phyloP scores from a whole-genome alignment of 805 yeast species.

The Saccharomycopsis fodiens region DNA sequence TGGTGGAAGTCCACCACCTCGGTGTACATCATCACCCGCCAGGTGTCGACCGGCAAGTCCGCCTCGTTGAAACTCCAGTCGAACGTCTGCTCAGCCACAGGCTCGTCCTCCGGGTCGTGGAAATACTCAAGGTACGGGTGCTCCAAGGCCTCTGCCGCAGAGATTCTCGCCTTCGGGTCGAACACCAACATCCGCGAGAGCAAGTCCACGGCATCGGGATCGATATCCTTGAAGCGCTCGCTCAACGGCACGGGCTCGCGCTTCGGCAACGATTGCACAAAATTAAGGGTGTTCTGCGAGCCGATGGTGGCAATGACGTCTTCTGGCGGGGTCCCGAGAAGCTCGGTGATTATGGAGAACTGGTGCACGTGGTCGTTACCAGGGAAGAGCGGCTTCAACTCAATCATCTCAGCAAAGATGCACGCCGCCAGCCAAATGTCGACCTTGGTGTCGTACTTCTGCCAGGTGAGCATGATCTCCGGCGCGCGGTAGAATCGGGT shows the following conservation, averaged over 20 bases:
- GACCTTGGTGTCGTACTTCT: slow-evolving; percentile 91
- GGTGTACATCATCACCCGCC: slow-evolving; percentile 99
- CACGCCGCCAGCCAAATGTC: slow-evolving; percentile 99
- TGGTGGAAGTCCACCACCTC: slow-evolving; percentile 96
- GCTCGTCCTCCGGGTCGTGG: slow-evolving; percentile 97
- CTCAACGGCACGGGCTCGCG: slow-evolving; percentile 86
- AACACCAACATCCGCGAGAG: slow-evolving; percentile 86
- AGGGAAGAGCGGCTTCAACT: slow-evolving; percentile 94
- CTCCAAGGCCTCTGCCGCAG: slow-evolving; percentile 82
- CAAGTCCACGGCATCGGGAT: slow-evolving; percentile 82
- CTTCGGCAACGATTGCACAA: slow-evolving; percentile 88
- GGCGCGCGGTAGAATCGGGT: slow-evolving; percentile 97
- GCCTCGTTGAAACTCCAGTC: slow-evolving; percentile 99
- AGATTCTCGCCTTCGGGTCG: slow-evolving; percentile 89
- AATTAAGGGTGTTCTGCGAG: slow-evolving; percentile 88
- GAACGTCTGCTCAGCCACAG: slow-evolving; percentile 83
- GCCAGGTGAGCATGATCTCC: slow-evolving; percentile 98
- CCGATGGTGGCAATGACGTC: slow-evolving; percentile 96
- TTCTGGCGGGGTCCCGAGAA: slow-evolving; percentile 91
- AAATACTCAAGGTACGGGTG: slow-evolving; percentile 93
- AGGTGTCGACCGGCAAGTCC: slow-evolving; percentile 92
- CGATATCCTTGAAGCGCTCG: slow-evolving; percentile 71
- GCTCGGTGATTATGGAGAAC: slow-evolving; percentile 92
- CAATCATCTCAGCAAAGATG: slow-evolving; percentile 95
- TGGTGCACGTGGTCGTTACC: slow-evolving; percentile 99